Evolutionary conservation across 148 eudicot species (phyloP), one percentile per base, ranked within the genome.

Genomic region (Vaccinium darrowii): DNA sequence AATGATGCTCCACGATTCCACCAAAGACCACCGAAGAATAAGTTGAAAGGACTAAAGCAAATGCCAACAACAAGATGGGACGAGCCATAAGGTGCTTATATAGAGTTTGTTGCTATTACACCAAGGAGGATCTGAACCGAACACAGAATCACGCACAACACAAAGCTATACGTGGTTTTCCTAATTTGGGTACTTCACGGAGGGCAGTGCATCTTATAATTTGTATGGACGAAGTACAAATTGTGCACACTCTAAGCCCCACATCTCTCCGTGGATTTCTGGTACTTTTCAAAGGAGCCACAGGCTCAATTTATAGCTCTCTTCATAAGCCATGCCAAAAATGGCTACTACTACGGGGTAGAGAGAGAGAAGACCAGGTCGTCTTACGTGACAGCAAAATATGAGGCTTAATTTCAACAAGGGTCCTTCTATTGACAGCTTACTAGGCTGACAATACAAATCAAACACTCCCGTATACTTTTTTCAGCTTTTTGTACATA

Each of bases 21-120:
- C 36, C 36, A 33, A 84, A 71, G 4, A 87, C 85, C 76, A 72
- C 7, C 9, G 88, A 84, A 19, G 83, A 62, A 62, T 62, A 81
- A 82, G 80, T 76, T 36, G 86, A 21, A 80, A 88, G 76, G 60
- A 76, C 83, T 62, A 83, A 52, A 72, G 76, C 52, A 4, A 65
- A 85, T n/a, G 43, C 78, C 18, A 87, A 36, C 67, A 84, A 78
- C 67, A 84, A 78, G 30, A 53, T 65, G 6, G 67, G 43, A 43
- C 81, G 62, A 54, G 83, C 85, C 88, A 86, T 88, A 16, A 33
- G 57, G 15, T 53, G 57, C 12, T 53, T 53, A 10, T 53, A 53
- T 8, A 8, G 13, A 53, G 57, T 1, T 18, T 58, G n/a, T 58
- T 5, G 63, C 63, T 5, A 21, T 58, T 5, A 58, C 19, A 6